These are phyloP conservation scores for Anthracocystis panici-leucophaei DNA, from an alignment of 1,284 basidiomycete species.

Conservation along the genomic window DNA sequence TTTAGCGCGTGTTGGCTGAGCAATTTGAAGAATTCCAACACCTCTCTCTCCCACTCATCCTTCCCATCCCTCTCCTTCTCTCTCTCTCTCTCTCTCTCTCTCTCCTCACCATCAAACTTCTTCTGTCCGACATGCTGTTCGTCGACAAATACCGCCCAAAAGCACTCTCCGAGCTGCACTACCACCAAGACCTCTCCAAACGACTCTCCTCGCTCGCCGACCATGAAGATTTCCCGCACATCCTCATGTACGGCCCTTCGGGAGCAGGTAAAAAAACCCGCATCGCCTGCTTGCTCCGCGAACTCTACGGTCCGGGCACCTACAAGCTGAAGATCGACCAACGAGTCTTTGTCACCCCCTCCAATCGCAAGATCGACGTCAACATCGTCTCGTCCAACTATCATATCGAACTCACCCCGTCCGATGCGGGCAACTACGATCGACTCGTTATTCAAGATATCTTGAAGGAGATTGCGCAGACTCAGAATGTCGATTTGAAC, in stretches of 20 bases:
- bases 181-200: slow-evolving; percentile 84
- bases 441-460: slow-evolving; percentile 96
- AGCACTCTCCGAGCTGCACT: slow-evolving; percentile 85
- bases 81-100: no score
- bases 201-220: slow-evolving; percentile 79
- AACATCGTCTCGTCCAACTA: slow-evolving; percentile 93
- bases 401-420: slow-evolving; percentile 97
- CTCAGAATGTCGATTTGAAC: slow-evolving; percentile 94
- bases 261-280: slow-evolving; percentile 99
- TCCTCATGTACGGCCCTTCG: slow-evolving; percentile 96
- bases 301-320: slow-evolving; percentile 90
- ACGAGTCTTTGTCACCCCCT: slow-evolving; percentile 93
- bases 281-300: slow-evolving; percentile 81
- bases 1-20: slow-evolving; percentile 18
- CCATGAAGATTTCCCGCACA: slow-evolving; percentile 87
- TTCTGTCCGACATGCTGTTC: slow-evolving; percentile 58
- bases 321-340: slow-evolving; percentile 99
- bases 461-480: slow-evolving; percentile 98
- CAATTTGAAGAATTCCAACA: slow-evolving; percentile 10
- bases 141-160: slow-evolving; percentile 83
- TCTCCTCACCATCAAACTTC: not conserved
- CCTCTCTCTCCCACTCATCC: not conserved
- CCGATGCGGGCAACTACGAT: slow-evolving; percentile 96
- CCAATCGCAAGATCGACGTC: slow-evolving; percentile 92
- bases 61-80: not conserved